These are phyloP conservation scores for Carex sylvatica DNA, from an alignment of 202 grass and related monocot genomes.

Conservation along the genomic window DNA sequence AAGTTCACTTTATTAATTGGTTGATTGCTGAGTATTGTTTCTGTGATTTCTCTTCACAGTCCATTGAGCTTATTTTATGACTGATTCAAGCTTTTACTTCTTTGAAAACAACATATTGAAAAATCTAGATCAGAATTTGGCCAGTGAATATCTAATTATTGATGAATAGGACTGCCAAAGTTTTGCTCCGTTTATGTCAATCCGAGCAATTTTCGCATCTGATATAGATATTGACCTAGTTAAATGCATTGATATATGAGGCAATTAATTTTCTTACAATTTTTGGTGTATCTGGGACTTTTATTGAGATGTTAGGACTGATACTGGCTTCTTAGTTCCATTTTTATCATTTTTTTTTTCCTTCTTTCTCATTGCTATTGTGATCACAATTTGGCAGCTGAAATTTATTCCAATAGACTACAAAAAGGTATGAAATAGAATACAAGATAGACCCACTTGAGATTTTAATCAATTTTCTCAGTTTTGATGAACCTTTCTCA, in stretches of 20 bases:
- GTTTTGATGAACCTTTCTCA: constrained; percentile 3
- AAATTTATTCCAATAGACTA: neutral
- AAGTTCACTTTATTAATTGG: neutral
- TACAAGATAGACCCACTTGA: constrained; percentile 8
- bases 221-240: neutral
- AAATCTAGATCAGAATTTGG: neutral
- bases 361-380: neutral
- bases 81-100: neutral
- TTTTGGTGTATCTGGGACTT: neutral
- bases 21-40: neutral
- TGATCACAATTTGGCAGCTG: neutral
- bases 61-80: constrained; percentile 10
- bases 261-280: neutral
- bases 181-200: neutral
- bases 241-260: neutral
- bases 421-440: constrained; percentile 13
- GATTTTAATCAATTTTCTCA: neutral
- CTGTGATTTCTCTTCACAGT: neutral
- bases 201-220: neutral
- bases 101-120: neutral
- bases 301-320: neutral
- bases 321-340: neutral
- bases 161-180: neutral
- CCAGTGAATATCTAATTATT: neutral
- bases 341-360: neutral